phyloP scores from a whole-genome alignment of 768 basidiomycete genomes.

The Paxillus involutus region DNA sequence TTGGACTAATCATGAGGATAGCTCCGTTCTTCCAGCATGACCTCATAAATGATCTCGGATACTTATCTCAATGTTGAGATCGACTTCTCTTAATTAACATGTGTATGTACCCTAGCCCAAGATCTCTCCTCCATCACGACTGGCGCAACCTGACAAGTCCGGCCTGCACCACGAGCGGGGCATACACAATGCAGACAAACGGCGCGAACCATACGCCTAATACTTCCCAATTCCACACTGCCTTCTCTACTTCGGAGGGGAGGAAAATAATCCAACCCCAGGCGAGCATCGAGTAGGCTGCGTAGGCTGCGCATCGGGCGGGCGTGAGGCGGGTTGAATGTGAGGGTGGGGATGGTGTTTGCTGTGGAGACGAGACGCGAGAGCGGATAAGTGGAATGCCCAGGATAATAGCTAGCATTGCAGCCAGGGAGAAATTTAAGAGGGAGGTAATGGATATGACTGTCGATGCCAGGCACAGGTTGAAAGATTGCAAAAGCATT shows the following conservation, averaged over 20 bases:
- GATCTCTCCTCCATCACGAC: background rate
- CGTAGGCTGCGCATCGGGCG: conserved; percentile 15
- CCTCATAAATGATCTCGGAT: background rate
- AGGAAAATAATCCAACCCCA: conserved; percentile 59
- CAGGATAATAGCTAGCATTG: conserved; percentile 61
- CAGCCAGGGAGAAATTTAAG: conserved; percentile 91
- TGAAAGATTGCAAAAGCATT: conserved; percentile 64
- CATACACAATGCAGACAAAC: conserved; percentile 76
- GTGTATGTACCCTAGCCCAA: background rate
- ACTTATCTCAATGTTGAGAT: no score
- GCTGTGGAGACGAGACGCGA: conserved; percentile 28
- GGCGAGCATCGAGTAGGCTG: conserved; percentile 46
- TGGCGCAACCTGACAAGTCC: conserved; percentile 49
- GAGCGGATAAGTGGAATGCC: conserved; percentile 62
- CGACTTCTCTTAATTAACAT: background rate
- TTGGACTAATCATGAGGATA: background rate
- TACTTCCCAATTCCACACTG: conserved; percentile 77
- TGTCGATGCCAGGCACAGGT: conserved; percentile 82
- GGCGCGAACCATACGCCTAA: conserved; percentile 83
- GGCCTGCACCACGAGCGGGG: conserved; percentile 72
- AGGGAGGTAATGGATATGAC: conserved; percentile 84
- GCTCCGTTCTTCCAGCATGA: no score
- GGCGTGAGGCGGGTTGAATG: conserved; percentile 25
- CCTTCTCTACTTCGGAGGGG: conserved; percentile 44
- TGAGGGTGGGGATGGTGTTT: conserved; percentile 7